phyloP scores from a whole-genome alignment of 176 grass and related monocot species.

The Phyllostachys edulis region DNA sequence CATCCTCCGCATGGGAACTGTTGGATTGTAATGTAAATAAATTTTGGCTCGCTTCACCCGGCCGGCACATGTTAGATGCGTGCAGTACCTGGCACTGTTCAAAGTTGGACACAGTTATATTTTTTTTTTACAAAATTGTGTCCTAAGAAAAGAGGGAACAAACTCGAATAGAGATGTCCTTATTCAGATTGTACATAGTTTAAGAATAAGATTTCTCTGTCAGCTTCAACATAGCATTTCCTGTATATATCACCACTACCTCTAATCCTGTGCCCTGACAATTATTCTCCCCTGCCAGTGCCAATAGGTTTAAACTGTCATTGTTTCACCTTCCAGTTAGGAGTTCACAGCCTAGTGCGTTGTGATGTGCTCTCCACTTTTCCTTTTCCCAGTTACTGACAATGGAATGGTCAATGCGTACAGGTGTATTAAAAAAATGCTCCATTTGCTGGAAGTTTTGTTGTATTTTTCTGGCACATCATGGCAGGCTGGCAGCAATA shows the following conservation, averaged over 20 bases:
- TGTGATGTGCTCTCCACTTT: background rate
- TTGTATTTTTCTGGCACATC: background rate
- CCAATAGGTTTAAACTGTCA: background rate
- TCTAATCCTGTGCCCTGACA: background rate
- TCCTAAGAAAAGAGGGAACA: conserved; percentile 33
- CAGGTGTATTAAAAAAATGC: background rate
- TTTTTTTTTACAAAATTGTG: conserved; percentile 71
- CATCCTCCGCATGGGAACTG: conserved; percentile 40
- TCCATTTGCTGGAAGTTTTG: background rate
- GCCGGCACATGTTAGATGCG: conserved; percentile 43
- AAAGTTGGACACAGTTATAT: conserved; percentile 46
- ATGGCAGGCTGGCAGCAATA: background rate
- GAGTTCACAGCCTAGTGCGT: background rate
- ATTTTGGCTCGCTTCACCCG: conserved; percentile 38
- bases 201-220: conserved; percentile 37
- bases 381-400: background rate
- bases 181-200: conserved; percentile 49
- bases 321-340: background rate
- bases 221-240: background rate
- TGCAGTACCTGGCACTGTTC: conserved; percentile 33
- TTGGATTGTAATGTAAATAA: conserved; percentile 76
- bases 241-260: conserved; percentile 18
- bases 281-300: background rate
- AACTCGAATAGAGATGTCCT: conserved; percentile 25
- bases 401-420: background rate